Conservation (phyloP, 2,329 filamentous ascomycete genomes). For the Hansfordia pulvinata region DNA sequence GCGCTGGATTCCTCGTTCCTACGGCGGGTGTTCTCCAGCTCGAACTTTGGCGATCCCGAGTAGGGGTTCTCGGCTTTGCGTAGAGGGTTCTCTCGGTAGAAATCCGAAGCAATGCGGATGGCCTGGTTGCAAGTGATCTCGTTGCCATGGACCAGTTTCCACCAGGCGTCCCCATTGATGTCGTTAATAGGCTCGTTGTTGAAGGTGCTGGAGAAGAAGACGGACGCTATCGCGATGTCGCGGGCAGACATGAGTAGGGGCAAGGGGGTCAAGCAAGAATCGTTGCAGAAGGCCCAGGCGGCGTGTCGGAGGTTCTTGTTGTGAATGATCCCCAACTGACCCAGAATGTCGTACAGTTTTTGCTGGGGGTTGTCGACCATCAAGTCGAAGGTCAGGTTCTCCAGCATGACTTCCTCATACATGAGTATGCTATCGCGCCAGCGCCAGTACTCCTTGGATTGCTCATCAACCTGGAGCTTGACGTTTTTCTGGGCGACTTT, state of each 20-base stretch:
- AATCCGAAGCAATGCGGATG: constrained; percentile 62
- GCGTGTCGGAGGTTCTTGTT: constrained; percentile 74
- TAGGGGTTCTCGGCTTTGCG: constrained; percentile 39
- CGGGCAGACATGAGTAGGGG: constrained; percentile 69
- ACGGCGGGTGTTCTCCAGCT: constrained; percentile 40
- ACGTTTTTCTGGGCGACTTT: constrained; percentile 92
- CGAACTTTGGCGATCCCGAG: constrained; percentile 37
- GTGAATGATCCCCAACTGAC: constrained; percentile 58
- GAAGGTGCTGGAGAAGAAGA: constrained; percentile 77
- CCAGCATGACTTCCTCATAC: constrained; percentile 85
- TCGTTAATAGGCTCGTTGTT: constrained; percentile 66
- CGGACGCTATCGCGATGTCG: constrained; percentile 70
- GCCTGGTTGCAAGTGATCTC: constrained; percentile 58
- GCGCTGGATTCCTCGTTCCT: constrained; percentile 33
- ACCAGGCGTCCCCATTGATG: constrained; percentile 69
- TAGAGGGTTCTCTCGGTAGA: constrained; percentile 51
- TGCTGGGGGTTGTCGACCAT: constrained; percentile 82
- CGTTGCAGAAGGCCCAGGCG: constrained; percentile 89
- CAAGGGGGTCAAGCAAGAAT: constrained; percentile 71
- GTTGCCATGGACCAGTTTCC: constrained; percentile 62
- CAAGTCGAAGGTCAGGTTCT: constrained; percentile 86
- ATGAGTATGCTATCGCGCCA: constrained; percentile 91
- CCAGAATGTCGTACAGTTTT: constrained; percentile 68
- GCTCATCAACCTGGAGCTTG: constrained; percentile 82
- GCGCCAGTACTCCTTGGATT: constrained; percentile 96